Evolutionary conservation across 441 rosid species (phyloP).

Genomic region (Cnidoscolus chayamansa): DNA sequence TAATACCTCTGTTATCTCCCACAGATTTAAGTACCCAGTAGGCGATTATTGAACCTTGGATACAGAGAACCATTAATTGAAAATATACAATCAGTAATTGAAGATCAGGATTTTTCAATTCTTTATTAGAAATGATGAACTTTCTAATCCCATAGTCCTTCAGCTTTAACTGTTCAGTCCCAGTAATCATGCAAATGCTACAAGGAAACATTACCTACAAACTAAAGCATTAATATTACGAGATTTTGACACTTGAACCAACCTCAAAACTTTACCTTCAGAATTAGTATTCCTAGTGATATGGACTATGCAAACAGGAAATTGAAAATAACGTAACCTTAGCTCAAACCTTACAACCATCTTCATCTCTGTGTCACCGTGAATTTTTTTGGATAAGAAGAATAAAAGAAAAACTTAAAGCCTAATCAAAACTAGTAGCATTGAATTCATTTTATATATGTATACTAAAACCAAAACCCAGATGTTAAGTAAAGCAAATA

Average conservation of each 20-base stretch:
- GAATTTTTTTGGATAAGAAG: background rate
- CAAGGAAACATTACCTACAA: conserved; percentile 31
- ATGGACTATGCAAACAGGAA: conserved; percentile 11
- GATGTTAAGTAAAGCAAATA: conserved; percentile 14
- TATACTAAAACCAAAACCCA: conserved; percentile 2
- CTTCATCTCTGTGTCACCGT: conserved; percentile 7
- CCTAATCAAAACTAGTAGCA: background rate
- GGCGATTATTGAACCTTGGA: background rate
- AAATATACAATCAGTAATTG: conserved; percentile 10
- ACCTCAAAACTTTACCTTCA: conserved; percentile 20
- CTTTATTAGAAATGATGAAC: background rate
- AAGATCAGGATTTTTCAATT: conserved; percentile 4
- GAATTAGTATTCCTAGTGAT: conserved; percentile 11
- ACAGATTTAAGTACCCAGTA: conserved; percentile 9
- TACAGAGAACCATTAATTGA: background rate
- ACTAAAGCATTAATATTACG: conserved; percentile 26
- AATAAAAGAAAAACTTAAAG: background rate
- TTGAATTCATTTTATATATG: background rate
- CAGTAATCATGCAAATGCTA: conserved; percentile 26
- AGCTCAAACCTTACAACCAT: conserved; percentile 21
- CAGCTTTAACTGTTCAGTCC: conserved; percentile 18
- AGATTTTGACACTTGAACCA: conserved; percentile 44
- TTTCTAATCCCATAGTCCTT: background rate
- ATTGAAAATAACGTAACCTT: conserved; percentile 25
- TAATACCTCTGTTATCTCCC: conserved; percentile 14